These are phyloP conservation scores for Colletotrichum liriopes DNA, from an alignment of 2,329 filamentous ascomycete species.

Conservation along the genomic window DNA sequence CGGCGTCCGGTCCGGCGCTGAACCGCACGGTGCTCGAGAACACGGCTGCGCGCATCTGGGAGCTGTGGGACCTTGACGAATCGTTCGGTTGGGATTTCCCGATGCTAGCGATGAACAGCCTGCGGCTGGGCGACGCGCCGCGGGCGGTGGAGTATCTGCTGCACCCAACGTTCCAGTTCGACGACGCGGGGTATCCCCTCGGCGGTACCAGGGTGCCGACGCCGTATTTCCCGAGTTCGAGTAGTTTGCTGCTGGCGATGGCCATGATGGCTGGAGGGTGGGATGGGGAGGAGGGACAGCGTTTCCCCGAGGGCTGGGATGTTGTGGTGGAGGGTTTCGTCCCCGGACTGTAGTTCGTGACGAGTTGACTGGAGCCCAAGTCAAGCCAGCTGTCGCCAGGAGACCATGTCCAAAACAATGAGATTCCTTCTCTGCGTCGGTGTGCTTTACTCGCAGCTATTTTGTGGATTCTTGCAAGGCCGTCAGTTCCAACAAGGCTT, in stretches of 20 bases:
- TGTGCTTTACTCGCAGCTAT: neutral
- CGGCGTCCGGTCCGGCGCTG: slow-evolving; percentile 52
- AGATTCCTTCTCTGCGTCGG: neutral
- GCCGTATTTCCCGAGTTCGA: slow-evolving; percentile 70
- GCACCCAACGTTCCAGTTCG: slow-evolving; percentile 67
- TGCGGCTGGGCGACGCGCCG: slow-evolving; percentile 57
- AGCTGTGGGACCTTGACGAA: slow-evolving; percentile 57
- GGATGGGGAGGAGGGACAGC: slow-evolving; percentile 63
- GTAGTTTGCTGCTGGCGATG: slow-evolving; percentile 65
- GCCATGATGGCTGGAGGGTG: slow-evolving; percentile 73
- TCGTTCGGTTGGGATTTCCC: slow-evolving; percentile 63
- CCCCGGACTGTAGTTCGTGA: slow-evolving; percentile 21
- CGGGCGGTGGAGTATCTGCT: slow-evolving; percentile 61
- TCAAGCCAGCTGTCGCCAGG: neutral
- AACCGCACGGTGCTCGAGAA: slow-evolving; percentile 54
- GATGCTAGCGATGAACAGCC: slow-evolving; percentile 61
- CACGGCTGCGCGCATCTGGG: slow-evolving; percentile 57
- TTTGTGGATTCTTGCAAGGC: no score
- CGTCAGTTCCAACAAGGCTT: neutral
- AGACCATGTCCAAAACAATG: neutral
- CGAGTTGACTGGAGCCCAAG: no score
- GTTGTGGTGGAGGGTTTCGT: slow-evolving; percentile 64
- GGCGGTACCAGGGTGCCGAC: slow-evolving; percentile 69
- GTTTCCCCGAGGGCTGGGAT: slow-evolving; percentile 65
- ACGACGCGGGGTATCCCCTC: slow-evolving; percentile 70